Conservation (phyloP, 2,329 filamentous ascomycete genomes). For the Fusarium algeriense region DNA sequence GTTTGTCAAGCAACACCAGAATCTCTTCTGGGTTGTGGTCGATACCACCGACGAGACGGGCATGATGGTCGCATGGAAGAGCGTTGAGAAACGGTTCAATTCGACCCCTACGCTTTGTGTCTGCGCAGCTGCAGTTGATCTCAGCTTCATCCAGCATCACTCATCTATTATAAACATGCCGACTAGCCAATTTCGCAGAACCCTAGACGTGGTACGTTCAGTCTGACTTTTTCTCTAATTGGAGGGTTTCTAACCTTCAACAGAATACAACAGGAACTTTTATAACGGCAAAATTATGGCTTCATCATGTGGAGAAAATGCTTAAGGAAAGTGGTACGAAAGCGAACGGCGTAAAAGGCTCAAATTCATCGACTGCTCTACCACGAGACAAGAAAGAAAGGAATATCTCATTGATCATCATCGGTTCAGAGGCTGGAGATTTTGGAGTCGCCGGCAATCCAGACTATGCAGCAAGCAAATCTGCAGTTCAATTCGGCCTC, state of each 20-base stretch:
- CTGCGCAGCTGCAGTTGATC: not conserved
- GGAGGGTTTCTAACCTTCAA: accelerated
- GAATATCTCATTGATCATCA: not conserved
- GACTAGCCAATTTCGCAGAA: not conserved
- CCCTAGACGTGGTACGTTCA: not conserved
- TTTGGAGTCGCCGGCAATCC: not conserved
- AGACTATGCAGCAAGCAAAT: not conserved
- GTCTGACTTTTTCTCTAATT: accelerated
- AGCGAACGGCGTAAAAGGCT: not conserved
- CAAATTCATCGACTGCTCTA: accelerated
- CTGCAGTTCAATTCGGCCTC: not conserved
- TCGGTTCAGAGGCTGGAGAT: not conserved
- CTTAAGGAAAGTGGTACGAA: accelerated
- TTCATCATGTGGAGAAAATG: not conserved
- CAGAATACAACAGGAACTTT: not conserved
- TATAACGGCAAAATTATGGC: not conserved
- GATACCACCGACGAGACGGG: not conserved
- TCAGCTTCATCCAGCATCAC: not conserved
- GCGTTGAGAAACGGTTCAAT: not conserved
- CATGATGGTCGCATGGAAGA: accelerated
- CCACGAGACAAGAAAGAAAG: accelerated
- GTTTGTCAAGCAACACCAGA: not conserved
- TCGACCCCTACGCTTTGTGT: accelerated
- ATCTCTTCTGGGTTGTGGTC: not conserved
- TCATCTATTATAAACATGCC: not conserved